A percentile compares a stretch with the other conserved stretches of the same genome.
These are phyloP conservation scores for Sanghuangporus weigelae DNA, from an alignment of 1,284 basidiomycete genomes.

Conservation along the genomic window DNA sequence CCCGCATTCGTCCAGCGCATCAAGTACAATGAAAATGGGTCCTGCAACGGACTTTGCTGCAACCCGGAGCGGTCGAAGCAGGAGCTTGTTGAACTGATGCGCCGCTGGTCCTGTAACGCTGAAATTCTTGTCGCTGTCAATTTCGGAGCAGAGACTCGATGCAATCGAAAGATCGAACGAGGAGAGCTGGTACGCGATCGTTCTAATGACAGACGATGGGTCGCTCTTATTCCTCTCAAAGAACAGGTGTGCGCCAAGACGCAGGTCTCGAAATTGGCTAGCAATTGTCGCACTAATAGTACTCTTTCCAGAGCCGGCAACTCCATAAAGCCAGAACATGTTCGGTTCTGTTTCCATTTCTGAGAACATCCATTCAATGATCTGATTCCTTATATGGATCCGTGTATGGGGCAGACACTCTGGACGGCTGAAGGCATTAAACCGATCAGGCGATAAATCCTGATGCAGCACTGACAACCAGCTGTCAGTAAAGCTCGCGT, in stretches of 20 bases:
- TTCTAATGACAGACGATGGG: conserved; percentile 19
- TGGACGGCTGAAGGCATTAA: conserved; percentile 4
- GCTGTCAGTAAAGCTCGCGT: not conserved
- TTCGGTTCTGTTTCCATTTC: not conserved
- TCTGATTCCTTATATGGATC: not conserved
- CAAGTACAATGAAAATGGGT: conserved; percentile 4
- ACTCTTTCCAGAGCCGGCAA: conserved; percentile 26
- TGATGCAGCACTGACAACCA: not conserved
- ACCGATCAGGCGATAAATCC: not conserved
- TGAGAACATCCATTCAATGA: not conserved
- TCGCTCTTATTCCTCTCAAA: conserved; percentile 17
- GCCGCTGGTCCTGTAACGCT: not conserved
- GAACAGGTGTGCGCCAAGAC: conserved; percentile 17
- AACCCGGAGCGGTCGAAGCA: not conserved
- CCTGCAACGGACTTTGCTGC: not conserved
- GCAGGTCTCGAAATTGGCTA: not conserved
- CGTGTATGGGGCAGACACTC: conserved; percentile 7
- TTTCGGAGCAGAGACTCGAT: not conserved
- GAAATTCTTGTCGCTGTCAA: not conserved
- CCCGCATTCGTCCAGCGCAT: conserved; percentile 11
- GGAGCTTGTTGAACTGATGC: not conserved
- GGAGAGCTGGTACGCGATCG: conserved; percentile 20
- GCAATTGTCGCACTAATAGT: conserved; percentile 21
- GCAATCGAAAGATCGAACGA: conserved; percentile 15
- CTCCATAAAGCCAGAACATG: conserved; percentile 24